phyloP scores from a whole-genome alignment of 2,329 filamentous ascomycete genomes.

The Paracamarosporium sp. region DNA sequence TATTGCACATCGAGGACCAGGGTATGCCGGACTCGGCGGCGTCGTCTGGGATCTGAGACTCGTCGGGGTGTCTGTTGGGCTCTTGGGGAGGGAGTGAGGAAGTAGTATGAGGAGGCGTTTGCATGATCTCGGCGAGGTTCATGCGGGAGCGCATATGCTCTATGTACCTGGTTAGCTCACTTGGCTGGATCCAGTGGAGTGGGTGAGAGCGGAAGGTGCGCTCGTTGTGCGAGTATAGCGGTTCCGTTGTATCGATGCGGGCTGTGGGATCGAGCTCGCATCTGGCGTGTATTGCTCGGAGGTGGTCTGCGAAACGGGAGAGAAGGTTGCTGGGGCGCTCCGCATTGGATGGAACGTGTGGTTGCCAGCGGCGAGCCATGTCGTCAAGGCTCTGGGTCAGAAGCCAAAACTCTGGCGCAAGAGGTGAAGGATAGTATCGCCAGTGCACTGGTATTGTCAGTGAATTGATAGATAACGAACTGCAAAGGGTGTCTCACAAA shows the following conservation, averaged over 20 bases:
- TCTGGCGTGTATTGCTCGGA: background rate
- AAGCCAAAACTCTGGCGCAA: constrained; percentile 1
- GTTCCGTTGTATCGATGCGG: background rate
- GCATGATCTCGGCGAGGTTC: background rate
- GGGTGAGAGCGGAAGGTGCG: background rate
- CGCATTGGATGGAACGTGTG: background rate
- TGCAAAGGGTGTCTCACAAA: background rate
- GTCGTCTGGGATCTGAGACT: background rate
- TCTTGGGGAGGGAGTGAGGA: background rate
- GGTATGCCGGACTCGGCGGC: background rate
- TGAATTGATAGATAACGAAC: too few relatives aligned
- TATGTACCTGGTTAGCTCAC: background rate
- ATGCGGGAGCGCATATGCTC: background rate
- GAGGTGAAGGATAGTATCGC: background rate
- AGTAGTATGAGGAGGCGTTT: background rate
- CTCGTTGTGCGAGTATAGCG: background rate
- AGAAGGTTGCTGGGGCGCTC: background rate
- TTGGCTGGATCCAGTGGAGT: background rate
- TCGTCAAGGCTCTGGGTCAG: background rate
- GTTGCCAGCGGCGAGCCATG: background rate
- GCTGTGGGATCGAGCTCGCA: background rate
- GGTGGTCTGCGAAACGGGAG: background rate
- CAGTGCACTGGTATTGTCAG: background rate
- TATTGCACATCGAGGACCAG: background rate
- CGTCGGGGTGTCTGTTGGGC: background rate